Conservation (phyloP, 495 filamentous ascomycete species). For the Aspergillus biplanus region DNA sequence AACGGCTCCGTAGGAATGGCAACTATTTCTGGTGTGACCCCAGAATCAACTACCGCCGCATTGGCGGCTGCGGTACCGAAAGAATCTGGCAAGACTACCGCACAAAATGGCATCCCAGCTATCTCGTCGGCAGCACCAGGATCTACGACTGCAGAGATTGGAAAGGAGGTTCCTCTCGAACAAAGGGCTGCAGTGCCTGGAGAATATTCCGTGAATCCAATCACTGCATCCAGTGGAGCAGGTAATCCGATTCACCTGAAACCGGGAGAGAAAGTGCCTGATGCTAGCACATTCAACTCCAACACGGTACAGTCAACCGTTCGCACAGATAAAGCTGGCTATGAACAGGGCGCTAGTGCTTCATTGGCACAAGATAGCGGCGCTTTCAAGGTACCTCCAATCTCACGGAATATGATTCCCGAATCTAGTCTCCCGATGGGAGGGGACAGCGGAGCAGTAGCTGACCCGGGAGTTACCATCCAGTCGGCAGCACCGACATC, state of each 20-base stretch:
- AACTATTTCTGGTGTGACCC: slow-evolving; percentile 68
- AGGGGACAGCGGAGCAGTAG: slow-evolving; percentile 15
- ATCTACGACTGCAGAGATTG: slow-evolving; percentile 68
- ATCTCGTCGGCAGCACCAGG: slow-evolving; percentile 54
- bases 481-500: slow-evolving; percentile 69
- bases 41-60: slow-evolving; percentile 73
- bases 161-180: slow-evolving; percentile 66
- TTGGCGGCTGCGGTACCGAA: slow-evolving; percentile 71
- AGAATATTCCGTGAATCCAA: slow-evolving; percentile 64
- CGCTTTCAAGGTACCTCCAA: slow-evolving; percentile 63
- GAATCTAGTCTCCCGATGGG: slow-evolving; percentile 84
- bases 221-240: slow-evolving; percentile 73
- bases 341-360: slow-evolving; percentile 71
- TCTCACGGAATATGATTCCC: slow-evolving; percentile 71
- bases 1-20: slow-evolving; percentile 40
- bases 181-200: slow-evolving; percentile 59
- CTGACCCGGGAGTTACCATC: slow-evolving; percentile 59
- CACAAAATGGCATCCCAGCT: slow-evolving; percentile 26
- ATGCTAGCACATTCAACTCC: slow-evolving; percentile 51
- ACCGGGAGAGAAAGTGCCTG: slow-evolving; percentile 81
- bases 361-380: slow-evolving; percentile 22
- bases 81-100: slow-evolving; percentile 39
- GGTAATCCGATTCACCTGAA: slow-evolving; percentile 77
- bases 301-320: slow-evolving; percentile 60
- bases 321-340: slow-evolving; percentile 79